Conservation (phyloP, 108 stramenopile species). For the Epithemia pelagica region DNA sequence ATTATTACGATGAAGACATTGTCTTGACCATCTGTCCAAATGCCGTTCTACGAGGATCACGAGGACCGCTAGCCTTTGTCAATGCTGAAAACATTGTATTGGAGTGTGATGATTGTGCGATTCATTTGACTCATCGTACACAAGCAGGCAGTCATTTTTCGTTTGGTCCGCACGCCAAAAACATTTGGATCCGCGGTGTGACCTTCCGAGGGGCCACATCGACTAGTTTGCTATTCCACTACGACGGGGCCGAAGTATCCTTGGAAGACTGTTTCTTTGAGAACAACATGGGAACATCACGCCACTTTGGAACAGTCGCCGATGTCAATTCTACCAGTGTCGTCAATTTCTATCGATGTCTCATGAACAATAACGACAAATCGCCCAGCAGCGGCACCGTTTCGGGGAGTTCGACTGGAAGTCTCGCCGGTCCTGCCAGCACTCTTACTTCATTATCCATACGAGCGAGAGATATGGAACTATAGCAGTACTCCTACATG, state of each 20-base stretch:
- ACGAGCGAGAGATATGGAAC: not conserved
- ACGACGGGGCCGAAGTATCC: slow-evolving; percentile 64
- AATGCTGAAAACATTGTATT: slow-evolving; percentile 77
- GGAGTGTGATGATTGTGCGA: slow-evolving; percentile 52
- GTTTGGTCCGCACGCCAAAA: slow-evolving; percentile 75
- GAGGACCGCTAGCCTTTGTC: slow-evolving; percentile 53
- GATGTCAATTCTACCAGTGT: slow-evolving; percentile 71
- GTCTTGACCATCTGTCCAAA: slow-evolving; percentile 76
- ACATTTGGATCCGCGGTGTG: slow-evolving; percentile 57
- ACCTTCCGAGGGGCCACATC: slow-evolving; percentile 56
- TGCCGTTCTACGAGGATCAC: slow-evolving; percentile 28
- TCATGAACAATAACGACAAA: slow-evolving; percentile 17
- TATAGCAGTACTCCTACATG: no score
- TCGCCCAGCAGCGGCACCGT: not conserved
- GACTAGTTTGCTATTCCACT: slow-evolving; percentile 53
- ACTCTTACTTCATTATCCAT: not conserved
- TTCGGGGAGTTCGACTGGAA: not conserved
- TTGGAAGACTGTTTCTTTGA: slow-evolving; percentile 77
- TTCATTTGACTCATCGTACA: slow-evolving; percentile 25
- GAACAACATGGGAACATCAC: slow-evolving; percentile 33
- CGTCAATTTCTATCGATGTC: slow-evolving; percentile 64
- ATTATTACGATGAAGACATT: slow-evolving; percentile 46
- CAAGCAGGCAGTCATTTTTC: slow-evolving; percentile 51
- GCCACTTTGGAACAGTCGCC: slow-evolving; percentile 51
- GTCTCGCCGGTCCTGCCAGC: not conserved